Base-by-base conservation (phyloP, 2,329 filamentous ascomycete genomes). In the Apiospora saccharicola region DNA sequence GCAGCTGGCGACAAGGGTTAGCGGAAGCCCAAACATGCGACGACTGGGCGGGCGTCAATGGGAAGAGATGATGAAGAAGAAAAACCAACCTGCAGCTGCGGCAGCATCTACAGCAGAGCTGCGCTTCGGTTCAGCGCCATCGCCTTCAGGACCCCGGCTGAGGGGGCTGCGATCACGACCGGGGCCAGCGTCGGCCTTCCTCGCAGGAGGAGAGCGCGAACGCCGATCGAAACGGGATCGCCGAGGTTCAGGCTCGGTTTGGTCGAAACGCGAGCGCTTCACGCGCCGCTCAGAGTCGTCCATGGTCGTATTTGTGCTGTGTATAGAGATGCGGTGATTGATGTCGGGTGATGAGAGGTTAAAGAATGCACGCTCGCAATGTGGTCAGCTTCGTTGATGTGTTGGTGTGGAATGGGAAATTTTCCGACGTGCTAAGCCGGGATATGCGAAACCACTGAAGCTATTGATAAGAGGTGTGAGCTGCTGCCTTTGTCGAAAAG, bases 181-280 rank as follows among this genome's bases (percentile, higher is more conserved):
- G 30, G 34, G 57, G 16, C 67, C 67, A 67, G 89, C 84, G 74
- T 97, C 94, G 37, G 90, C 86, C 77, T 91, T 90, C 78, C 90
- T 88, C 37, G 87, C 83, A 37, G 90, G 89, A 30, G 95, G 95
- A 44, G 95, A 98, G 76, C 94, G 93, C 72, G 96, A 98, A 78
- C 96, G 93, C 78, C 95, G 91, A 84, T 98, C 96, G 83, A 98
- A 98, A 81, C 95, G 90, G 69, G 95, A 97, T 61, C 89, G 80
- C 77, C 91, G 92, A 72, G 93, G 90, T 79, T 96, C 94, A 7
- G 93, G 91, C 81, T 96, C 94, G 67, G 91, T 96, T 83, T 97
- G 94, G 81, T 98, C 96, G 83, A 98, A 98, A 82, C 96, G 94
- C 80, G 95, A 98, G 74, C 95, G 93, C 87, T 97, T 97, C 73